phyloP scores from a whole-genome alignment of 164 flowering plant genomes.

The Hamamelis virginiana region DNA sequence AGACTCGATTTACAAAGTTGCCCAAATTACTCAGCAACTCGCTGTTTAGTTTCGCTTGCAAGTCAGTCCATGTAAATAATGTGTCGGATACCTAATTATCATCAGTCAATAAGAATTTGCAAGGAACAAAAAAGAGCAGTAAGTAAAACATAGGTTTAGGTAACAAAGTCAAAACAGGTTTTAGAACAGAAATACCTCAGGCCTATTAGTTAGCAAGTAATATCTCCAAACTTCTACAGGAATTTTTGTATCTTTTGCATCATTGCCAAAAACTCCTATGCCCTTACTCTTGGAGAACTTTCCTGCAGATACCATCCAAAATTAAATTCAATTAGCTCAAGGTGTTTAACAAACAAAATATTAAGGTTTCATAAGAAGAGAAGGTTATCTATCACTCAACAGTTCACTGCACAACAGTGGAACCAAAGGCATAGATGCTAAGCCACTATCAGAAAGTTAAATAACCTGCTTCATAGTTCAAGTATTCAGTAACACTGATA shows the following conservation, averaged over 20 bases:
- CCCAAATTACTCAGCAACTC: conserved; percentile 90
- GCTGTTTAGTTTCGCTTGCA: conserved; percentile 86
- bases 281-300: conserved; percentile 91
- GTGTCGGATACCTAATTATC: conserved; percentile 78
- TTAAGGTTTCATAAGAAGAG: not conserved
- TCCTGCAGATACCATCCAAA: conserved; percentile 40
- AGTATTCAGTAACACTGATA: conserved; percentile 89
- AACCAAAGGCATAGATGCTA: not conserved
- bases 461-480: conserved; percentile 85
- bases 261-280: conserved; percentile 92
- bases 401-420: not conserved
- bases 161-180: not conserved
- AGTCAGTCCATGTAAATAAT: conserved; percentile 78
- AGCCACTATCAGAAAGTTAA: not conserved
- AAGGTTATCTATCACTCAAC: not conserved
- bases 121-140: not conserved
- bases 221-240: conserved; percentile 98
- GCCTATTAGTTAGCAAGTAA: conserved; percentile 86
- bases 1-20: conserved; percentile 83
- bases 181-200: conserved; percentile 57
- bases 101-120: not conserved
- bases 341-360: not conserved
- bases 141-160: not conserved
- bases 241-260: conserved; percentile 85
- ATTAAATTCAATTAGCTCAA: not conserved